phyloP scores from a whole-genome alignment of 169 alveolate species.

The Sarcocystis neurona region DNA sequence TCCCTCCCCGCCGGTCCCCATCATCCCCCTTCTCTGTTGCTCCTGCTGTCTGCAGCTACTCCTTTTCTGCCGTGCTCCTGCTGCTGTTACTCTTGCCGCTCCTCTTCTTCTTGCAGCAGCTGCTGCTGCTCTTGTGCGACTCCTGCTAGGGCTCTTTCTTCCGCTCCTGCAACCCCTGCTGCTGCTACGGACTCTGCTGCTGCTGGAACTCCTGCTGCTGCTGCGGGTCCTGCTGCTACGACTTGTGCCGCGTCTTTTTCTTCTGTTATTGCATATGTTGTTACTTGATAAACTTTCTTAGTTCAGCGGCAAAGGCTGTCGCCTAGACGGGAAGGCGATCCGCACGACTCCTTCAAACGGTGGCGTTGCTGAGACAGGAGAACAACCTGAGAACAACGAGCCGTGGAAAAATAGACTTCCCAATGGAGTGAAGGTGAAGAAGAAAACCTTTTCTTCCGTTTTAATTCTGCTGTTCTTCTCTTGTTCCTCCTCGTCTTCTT shows the following conservation, averaged over 20 bases:
- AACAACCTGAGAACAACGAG: not conserved
- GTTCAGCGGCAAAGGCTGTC: constrained; percentile 1
- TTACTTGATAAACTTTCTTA: too few relatives aligned
- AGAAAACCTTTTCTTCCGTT: not conserved
- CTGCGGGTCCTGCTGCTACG: not conserved
- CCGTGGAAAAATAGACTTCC: not conserved
- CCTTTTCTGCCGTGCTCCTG: not conserved
- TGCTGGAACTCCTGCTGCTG: not conserved
- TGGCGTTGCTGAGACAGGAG: not conserved
- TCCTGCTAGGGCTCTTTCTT: not conserved
- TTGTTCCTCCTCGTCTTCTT: too few relatives aligned
- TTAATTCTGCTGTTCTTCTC: too few relatives aligned
- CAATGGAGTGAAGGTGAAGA: not conserved
- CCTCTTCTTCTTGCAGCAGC: not conserved
- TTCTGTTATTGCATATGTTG: too few relatives aligned
- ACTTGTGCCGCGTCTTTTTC: not conserved
- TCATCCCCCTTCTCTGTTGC: not conserved
- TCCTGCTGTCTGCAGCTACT: constrained; percentile 6
- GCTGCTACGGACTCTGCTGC: not conserved
- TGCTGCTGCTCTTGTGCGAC: not conserved
- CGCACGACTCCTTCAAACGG: not conserved
- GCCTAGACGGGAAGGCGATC: constrained; percentile 23
- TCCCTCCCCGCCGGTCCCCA: too few relatives aligned
- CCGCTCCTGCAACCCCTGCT: not conserved
- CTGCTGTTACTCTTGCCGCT: not conserved